phyloP scores from a whole-genome alignment of 2,329 filamentous ascomycete genomes.

The Phyllosticta citribraziliensis region DNA sequence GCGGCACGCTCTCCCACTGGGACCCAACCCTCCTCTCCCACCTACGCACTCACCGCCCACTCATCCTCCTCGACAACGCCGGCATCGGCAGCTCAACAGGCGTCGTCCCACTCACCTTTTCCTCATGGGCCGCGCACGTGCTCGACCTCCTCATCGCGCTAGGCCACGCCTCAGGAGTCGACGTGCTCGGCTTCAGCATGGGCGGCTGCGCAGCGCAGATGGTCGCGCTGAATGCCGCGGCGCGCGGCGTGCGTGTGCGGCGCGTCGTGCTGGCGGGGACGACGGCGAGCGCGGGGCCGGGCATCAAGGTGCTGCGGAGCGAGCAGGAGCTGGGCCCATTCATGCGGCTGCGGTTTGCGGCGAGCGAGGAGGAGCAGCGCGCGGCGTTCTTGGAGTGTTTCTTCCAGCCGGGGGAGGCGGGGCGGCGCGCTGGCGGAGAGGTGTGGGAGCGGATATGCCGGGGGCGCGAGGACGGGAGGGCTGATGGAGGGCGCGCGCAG shows the following conservation, averaged over 20 bases:
- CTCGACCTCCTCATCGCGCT: conserved; percentile 21
- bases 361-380: conserved; percentile 6
- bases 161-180: conserved; percentile 24
- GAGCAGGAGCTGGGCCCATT: background rate
- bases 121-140: conserved; percentile 24
- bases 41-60: conserved; percentile 31
- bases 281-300: conserved; percentile 30
- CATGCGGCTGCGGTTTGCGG: background rate
- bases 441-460: conserved; percentile 4
- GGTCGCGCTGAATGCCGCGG: conserved; percentile 29
- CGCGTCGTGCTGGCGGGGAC: conserved; percentile 38
- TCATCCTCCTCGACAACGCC: conserved; percentile 40
- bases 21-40: conserved; percentile 32
- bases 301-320: conserved; percentile 14
- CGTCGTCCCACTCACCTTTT: conserved; percentile 31
- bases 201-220: conserved; percentile 40
- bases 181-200: conserved; percentile 44
- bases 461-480: background rate
- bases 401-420: conserved; percentile 12
- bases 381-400: conserved; percentile 7
- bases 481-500: background rate
- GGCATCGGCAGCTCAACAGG: conserved; percentile 40
- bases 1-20: conserved; percentile 18
- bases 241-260: conserved; percentile 21
- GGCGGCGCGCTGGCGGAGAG: conserved; percentile 3